Evolutionary conservation across 805 yeast species (phyloP).

Genomic region (Wickerhamomyces xylosicus): DNA sequence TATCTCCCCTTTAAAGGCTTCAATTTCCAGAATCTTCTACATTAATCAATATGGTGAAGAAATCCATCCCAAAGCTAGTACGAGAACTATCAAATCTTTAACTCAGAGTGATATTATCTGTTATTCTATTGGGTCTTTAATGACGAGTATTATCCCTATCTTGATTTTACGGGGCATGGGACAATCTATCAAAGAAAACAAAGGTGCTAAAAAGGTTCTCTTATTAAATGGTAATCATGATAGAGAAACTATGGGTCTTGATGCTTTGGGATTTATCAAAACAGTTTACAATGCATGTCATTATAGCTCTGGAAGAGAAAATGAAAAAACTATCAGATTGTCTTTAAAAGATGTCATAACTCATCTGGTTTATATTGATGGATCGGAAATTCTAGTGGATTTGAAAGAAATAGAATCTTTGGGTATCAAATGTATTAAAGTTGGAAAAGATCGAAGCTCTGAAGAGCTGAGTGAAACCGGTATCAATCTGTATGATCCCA

Average conservation of each 20-base stretch:
- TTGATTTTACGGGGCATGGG: slow-evolving; percentile 67
- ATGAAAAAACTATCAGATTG: slow-evolving; percentile 1
- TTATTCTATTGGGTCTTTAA: slow-evolving; percentile 79
- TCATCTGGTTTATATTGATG: slow-evolving; percentile 46
- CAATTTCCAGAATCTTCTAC: slow-evolving; percentile 64
- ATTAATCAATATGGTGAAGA: slow-evolving; percentile 86
- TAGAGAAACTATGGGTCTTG: slow-evolving; percentile 67
- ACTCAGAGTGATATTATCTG: slow-evolving; percentile 43
- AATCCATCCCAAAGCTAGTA: slow-evolving; percentile 63
- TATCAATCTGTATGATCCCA: background rate
- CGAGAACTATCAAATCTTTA: slow-evolving; percentile 45
- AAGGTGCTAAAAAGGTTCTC: slow-evolving; percentile 38
- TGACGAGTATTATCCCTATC: slow-evolving; percentile 81
- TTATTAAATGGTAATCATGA: slow-evolving; percentile 68
- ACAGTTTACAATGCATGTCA: slow-evolving; percentile 44
- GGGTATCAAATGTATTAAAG: slow-evolving; percentile 39
- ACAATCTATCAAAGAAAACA: slow-evolving; percentile 34
- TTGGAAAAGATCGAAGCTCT: slow-evolving; percentile 18
- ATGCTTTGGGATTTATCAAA: slow-evolving; percentile 46
- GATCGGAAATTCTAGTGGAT: slow-evolving; percentile 42
- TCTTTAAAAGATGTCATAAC: slow-evolving; percentile 44
- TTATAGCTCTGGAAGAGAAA: slow-evolving; percentile 30
- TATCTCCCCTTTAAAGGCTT: slow-evolving; percentile 56
- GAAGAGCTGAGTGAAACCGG: slow-evolving; percentile 1
- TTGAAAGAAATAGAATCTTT: slow-evolving; percentile 23